Evolutionary conservation across 345 rosid genomes (phyloP).

Genomic region (Syzygium aromaticum): DNA sequence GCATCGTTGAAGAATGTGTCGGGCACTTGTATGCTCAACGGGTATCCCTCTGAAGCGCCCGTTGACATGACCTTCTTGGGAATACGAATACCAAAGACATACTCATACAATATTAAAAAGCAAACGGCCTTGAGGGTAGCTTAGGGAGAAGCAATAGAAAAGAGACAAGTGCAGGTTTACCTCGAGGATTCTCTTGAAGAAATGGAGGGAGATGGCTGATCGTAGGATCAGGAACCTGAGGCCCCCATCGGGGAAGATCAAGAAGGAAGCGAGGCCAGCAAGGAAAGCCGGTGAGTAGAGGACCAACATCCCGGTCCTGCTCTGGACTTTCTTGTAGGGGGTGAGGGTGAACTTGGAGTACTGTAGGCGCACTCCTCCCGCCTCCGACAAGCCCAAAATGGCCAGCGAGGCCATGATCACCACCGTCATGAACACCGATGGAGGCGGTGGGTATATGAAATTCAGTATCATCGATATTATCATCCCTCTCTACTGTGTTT

Average conservation of each 20-base stretch:
- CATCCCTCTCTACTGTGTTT: not conserved
- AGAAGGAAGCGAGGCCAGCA: constrained; percentile 38
- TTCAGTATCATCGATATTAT: not conserved
- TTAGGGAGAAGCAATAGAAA: not conserved
- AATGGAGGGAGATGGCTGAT: constrained; percentile 57
- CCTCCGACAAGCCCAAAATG: constrained; percentile 30
- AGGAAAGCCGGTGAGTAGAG: constrained; percentile 59
- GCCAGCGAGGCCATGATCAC: constrained; percentile 17
- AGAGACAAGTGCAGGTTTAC: not conserved
- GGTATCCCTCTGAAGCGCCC: not conserved
- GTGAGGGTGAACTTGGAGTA: not conserved
- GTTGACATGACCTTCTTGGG: not conserved
- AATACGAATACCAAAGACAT: not conserved
- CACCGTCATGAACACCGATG: constrained; percentile 19
- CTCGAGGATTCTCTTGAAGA: constrained; percentile 61
- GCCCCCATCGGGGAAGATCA: constrained; percentile 19
- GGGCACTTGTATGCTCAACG: not conserved
- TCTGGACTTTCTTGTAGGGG: constrained; percentile 13
- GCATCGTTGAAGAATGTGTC: not conserved
- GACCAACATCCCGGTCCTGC: constrained; percentile 52
- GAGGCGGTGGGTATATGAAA: constrained; percentile 25
- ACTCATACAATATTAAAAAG: not conserved
- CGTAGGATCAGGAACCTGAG: constrained; percentile 39
- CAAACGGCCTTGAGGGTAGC: not conserved
- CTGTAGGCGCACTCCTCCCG: constrained; percentile 29